phyloP scores from a whole-genome alignment of 306 rosid species.

The Vachellia pachyceras region DNA sequence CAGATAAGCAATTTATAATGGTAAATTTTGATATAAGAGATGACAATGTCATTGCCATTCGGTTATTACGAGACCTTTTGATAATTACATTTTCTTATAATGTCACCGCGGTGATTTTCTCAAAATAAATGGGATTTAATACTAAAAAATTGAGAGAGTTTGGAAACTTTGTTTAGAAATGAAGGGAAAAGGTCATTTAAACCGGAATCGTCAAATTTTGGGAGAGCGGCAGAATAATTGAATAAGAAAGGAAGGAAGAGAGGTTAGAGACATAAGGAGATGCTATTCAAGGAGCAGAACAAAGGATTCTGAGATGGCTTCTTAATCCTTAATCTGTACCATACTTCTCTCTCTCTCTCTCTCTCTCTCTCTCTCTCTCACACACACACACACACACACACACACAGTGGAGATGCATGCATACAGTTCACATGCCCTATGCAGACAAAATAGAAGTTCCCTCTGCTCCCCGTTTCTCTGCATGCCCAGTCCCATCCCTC shows the following conservation, averaged over 20 bases:
- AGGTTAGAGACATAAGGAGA: neutral
- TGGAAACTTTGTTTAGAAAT: too few relatives aligned
- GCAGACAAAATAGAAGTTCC: conserved; percentile 43
- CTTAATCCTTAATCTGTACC: neutral
- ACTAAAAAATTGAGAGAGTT: too few relatives aligned
- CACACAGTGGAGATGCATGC: conserved; percentile 31
- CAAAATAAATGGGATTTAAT: too few relatives aligned
- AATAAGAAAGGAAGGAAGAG: too few relatives aligned
- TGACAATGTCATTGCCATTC: too few relatives aligned
- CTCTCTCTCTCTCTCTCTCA: conserved; percentile 6
- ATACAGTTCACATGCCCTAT: conserved; percentile 28
- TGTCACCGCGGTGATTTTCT: too few relatives aligned
- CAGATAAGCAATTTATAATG: too few relatives aligned
- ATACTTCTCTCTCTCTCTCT: neutral
- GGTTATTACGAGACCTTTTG: too few relatives aligned
- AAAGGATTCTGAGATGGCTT: conserved; percentile 6
- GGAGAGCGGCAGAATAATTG: neutral
- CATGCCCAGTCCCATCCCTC: conserved; percentile 26
- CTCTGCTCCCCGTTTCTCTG: conserved; percentile 52
- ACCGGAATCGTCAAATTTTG: neutral
- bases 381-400: conserved; percentile 15
- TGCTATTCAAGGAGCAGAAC: conserved; percentile 17
- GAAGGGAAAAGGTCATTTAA: neutral
- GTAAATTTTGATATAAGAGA: too few relatives aligned
- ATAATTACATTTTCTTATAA: too few relatives aligned